These are phyloP conservation scores for Paraconiothyrium brasiliense DNA, from an alignment of 2,329 filamentous ascomycete species.

Conservation along the genomic window DNA sequence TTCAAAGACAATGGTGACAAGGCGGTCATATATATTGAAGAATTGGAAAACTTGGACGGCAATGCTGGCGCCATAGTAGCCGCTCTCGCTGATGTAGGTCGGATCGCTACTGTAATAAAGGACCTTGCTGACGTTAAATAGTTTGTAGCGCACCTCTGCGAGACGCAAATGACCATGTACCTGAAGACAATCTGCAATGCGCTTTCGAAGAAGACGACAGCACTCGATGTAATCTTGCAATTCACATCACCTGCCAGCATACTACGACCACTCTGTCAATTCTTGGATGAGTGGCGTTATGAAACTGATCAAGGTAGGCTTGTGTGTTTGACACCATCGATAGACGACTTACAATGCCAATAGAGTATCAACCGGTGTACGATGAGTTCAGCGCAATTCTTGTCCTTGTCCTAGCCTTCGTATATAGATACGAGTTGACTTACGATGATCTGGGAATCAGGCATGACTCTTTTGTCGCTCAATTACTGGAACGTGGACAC, in stretches of 20 bases:
- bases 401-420: constrained; percentile 75
- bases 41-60: constrained; percentile 89
- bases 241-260: constrained; percentile 77
- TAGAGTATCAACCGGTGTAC: constrained; percentile 84
- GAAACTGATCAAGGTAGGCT: constrained; percentile 75
- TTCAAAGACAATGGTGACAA: constrained; percentile 80
- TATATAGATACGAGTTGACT: constrained; percentile 77
- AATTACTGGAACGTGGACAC: constrained; percentile 69
- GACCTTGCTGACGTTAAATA: constrained; percentile 39
- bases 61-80: constrained; percentile 87
- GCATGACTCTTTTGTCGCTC: constrained; percentile 73
- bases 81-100: constrained; percentile 62
- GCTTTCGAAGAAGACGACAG: constrained; percentile 75
- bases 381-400: constrained; percentile 85
- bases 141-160: constrained; percentile 75
- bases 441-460: constrained; percentile 71
- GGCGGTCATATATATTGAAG: constrained; percentile 78
- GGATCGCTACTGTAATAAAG: neutral
- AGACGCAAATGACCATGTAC: constrained; percentile 80
- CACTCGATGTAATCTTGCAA: constrained; percentile 77
- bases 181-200: constrained; percentile 77
- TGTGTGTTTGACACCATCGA: neutral
- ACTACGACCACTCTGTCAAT: constrained; percentile 75
- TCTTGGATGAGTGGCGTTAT: constrained; percentile 82
- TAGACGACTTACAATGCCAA: constrained; percentile 46